phyloP scores from a whole-genome alignment of 2,329 filamentous ascomycete genomes.

The Exophiala sideris region DNA sequence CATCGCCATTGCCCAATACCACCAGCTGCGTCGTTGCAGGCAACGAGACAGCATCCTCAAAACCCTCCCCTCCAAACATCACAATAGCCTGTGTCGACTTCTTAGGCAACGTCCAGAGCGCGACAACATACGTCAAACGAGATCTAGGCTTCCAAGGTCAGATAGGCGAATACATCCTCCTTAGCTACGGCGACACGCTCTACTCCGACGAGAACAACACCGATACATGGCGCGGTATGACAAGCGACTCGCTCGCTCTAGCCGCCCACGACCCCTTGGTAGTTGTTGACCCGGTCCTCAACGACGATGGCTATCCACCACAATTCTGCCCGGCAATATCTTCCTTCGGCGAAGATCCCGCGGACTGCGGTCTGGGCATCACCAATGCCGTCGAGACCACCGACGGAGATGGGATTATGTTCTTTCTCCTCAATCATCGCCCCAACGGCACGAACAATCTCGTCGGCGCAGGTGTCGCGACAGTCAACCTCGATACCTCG shows the following conservation, averaged over 20 bases:
- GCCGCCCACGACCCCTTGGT: constrained; percentile 26
- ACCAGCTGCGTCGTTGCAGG: not conserved
- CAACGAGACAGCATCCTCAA: not conserved
- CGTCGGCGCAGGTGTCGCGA: constrained; percentile 28
- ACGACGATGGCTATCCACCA: constrained; percentile 24
- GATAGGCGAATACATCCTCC: constrained; percentile 23
- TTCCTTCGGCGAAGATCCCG: constrained; percentile 22
- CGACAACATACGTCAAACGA: constrained; percentile 28
- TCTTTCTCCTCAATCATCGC: constrained; percentile 30
- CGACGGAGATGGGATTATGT: constrained; percentile 24
- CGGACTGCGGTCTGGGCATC: constrained; percentile 25
- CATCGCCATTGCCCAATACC: constrained; percentile 1
- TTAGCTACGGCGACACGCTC: constrained; percentile 30
- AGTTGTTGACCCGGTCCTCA: constrained; percentile 25
- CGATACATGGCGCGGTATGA: constrained; percentile 29
- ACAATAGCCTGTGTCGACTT: constrained; percentile 18
- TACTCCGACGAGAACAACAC: constrained; percentile 25
- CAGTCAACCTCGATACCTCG: constrained; percentile 20
- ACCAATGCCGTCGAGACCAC: constrained; percentile 29
- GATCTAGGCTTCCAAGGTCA: constrained; percentile 29
- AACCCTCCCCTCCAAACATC: constrained; percentile 15
- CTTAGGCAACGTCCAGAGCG: constrained; percentile 28
- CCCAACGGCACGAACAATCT: constrained; percentile 27
- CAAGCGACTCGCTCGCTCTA: constrained; percentile 27
- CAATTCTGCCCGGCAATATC: constrained; percentile 26